A percentile compares a stretch with the other conserved stretches of the same genome.
These are phyloP conservation scores for Tricholoma sp. DNA, from an alignment of 768 basidiomycete genomes.

Conservation along the genomic window DNA sequence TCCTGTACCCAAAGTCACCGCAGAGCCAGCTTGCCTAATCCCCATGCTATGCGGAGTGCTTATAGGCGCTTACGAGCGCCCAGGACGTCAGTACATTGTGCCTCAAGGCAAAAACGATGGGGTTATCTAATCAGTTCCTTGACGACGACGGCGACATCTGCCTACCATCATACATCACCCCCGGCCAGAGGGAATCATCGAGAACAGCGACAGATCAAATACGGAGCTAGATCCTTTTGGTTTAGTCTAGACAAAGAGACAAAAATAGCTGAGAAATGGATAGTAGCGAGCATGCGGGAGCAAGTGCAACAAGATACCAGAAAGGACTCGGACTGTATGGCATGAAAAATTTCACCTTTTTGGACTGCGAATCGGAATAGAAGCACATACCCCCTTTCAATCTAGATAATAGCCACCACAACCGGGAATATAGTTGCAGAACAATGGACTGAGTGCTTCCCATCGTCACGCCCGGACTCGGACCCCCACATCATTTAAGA, in stretches of 20 bases:
- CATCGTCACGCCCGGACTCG: too few relatives aligned
- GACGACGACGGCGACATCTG: background rate
- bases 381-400: too few relatives aligned
- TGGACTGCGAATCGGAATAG: too few relatives aligned
- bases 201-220: background rate
- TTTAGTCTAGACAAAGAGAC: background rate
- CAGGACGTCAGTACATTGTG: background rate
- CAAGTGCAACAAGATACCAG: too few relatives aligned
- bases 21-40: background rate
- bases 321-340: too few relatives aligned
- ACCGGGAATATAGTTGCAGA: too few relatives aligned
- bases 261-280: background rate
- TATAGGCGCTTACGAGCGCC: background rate
- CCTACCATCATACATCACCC: too few relatives aligned
- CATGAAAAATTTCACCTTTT: too few relatives aligned
- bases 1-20: constrained; percentile 1
- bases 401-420: too few relatives aligned
- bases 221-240: background rate
- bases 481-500: too few relatives aligned
- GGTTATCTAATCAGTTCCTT: background rate
- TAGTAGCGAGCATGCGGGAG: too few relatives aligned
- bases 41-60: background rate
- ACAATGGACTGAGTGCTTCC: too few relatives aligned
- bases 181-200: background rate
- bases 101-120: background rate